phyloP scores from a whole-genome alignment of 2,329 filamentous ascomycete species.

The Botrytis cinerea region DNA sequence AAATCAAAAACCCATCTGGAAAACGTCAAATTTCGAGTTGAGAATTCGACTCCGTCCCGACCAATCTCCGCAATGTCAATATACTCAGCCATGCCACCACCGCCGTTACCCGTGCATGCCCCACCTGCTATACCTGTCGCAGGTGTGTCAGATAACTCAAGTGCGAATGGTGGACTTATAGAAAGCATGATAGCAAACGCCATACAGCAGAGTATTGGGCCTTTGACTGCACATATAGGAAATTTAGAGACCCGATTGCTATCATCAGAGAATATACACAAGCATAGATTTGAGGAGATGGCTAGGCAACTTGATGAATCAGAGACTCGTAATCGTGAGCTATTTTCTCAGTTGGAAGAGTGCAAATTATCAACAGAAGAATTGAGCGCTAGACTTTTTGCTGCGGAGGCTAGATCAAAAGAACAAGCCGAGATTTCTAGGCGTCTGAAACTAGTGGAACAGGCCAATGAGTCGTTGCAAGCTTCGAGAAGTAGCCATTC shows the following conservation, averaged over 20 bases:
- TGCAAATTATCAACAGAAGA: slow-evolving; percentile 1
- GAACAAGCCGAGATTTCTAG: background rate
- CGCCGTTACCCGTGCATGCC: background rate
- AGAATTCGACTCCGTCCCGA: background rate
- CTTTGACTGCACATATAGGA: slow-evolving; percentile 4
- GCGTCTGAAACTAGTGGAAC: background rate
- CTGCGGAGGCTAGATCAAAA: background rate
- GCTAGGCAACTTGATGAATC: slow-evolving; percentile 5
- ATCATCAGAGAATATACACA: slow-evolving; percentile 5
- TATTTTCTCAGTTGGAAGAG: slow-evolving; percentile 1
- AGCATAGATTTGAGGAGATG: slow-evolving; percentile 15
- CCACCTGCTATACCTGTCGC: background rate
- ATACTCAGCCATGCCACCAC: slow-evolving; percentile 8
- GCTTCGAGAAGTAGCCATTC: background rate
- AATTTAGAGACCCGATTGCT: background rate
- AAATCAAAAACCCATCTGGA: slow-evolving; percentile 2
- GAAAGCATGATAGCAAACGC: slow-evolving; percentile 18
- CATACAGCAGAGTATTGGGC: background rate
- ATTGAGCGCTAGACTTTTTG: slow-evolving; percentile 11
- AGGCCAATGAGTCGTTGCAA: background rate
- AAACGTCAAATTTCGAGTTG: background rate
- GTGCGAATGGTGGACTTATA: slow-evolving; percentile 14
- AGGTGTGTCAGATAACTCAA: background rate
- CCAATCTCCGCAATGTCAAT: background rate
- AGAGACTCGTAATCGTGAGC: background rate